phyloP scores from a whole-genome alignment of 306 rosid species.

The Crotalaria pallida region DNA sequence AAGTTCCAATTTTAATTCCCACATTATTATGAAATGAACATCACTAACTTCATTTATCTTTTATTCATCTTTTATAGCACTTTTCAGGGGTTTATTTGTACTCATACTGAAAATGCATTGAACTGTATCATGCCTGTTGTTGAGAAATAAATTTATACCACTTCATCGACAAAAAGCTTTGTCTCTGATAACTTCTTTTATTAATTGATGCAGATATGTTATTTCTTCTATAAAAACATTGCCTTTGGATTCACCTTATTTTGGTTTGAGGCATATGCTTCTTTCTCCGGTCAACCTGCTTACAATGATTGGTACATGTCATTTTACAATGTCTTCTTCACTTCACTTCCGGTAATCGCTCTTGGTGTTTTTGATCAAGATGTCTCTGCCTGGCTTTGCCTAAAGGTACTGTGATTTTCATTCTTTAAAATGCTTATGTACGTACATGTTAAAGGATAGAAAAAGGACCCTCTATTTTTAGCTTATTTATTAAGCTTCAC shows the following conservation, averaged over 20 bases:
- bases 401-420: slow-evolving; percentile 48
- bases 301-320: slow-evolving; percentile 96
- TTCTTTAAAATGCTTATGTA: background rate
- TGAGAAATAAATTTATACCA: background rate
- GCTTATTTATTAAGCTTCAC: too few relatives aligned
- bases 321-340: slow-evolving; percentile 88
- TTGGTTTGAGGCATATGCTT: slow-evolving; percentile 85
- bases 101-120: background rate
- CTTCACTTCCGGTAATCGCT: slow-evolving; percentile 85
- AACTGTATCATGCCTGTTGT: background rate
- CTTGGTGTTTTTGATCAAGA: slow-evolving; percentile 93
- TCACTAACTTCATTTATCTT: background rate
- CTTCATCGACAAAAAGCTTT: background rate
- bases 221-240: slow-evolving; percentile 91
- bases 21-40: background rate
- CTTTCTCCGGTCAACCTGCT: slow-evolving; percentile 78
- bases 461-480: background rate
- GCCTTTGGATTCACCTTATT: slow-evolving; percentile 82
- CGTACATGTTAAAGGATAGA: background rate
- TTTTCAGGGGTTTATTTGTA: background rate
- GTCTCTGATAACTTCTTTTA: background rate
- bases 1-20: background rate
- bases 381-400: slow-evolving; percentile 75
- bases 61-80: background rate
- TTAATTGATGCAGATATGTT: slow-evolving; percentile 72